A percentile compares a stretch with the other conserved stretches of the same genome.
Evolutionary conservation across 805 yeast genomes (phyloP).

Genomic region (Starmerella asiatica): DNA sequence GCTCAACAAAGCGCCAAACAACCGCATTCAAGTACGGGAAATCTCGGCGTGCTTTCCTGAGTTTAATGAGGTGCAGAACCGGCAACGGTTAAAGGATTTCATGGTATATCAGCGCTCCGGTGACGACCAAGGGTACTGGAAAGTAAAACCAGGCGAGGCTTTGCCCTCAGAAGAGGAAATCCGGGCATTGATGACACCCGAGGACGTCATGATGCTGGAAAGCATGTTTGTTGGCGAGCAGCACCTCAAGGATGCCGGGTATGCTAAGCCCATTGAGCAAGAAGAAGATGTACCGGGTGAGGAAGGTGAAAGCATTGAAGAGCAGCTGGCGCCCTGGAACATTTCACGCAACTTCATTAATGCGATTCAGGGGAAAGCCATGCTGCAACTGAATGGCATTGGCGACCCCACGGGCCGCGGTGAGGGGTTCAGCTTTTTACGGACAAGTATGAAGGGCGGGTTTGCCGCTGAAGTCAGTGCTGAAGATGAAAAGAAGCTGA

Average conservation of each 20-base stretch:
- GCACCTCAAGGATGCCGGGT: constrained; percentile 65
- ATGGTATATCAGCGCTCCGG: constrained; percentile 96
- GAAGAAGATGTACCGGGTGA: constrained; percentile 24
- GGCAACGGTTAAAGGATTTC: constrained; percentile 89
- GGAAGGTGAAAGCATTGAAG: constrained; percentile 48
- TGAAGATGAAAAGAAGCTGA: constrained; percentile 28
- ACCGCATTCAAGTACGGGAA: constrained; percentile 71
- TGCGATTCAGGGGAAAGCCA: constrained; percentile 93
- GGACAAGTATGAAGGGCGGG: constrained; percentile 93
- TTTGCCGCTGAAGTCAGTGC: constrained; percentile 34
- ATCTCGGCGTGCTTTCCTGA: constrained; percentile 89
- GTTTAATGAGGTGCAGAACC: constrained; percentile 91
- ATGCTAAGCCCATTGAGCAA: constrained; percentile 32
- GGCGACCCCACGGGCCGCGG: constrained; percentile 93
- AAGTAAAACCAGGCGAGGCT: constrained; percentile 51
- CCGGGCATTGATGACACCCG: constrained; percentile 78
- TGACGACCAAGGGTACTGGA: constrained; percentile 91
- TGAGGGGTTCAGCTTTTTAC: constrained; percentile 72
- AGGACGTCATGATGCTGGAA: constrained; percentile 74
- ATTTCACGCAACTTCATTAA: constrained; percentile 78
- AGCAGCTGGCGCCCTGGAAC: constrained; percentile 89
- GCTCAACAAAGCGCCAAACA: constrained; percentile 57
- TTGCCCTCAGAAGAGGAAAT: constrained; percentile 66
- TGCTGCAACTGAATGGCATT: constrained; percentile 86
- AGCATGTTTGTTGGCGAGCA: constrained; percentile 93